Evolutionary conservation across 2,329 filamentous ascomycete species (phyloP), one percentile per base, ranked within the genome.

Genomic region (Passalora sequoiae): DNA sequence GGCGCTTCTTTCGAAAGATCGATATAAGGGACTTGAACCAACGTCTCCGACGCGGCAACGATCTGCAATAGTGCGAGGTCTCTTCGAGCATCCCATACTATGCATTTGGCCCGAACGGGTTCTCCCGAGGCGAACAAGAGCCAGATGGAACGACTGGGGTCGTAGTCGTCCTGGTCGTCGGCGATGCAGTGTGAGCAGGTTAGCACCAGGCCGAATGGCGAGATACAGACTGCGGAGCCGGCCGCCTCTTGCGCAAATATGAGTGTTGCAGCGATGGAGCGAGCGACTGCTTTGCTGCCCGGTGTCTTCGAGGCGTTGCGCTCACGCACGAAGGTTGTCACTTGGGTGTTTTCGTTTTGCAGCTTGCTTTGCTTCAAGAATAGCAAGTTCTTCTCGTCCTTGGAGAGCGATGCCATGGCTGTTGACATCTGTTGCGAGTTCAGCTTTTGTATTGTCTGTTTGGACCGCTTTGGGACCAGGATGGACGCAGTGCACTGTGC

Each of bases 181-280:
- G 69, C 71, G 13, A 76, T 59, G 49, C 74, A 76, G 46, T 76
- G 74, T 0, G 74, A 64, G 54, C 73, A 76, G 2, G 72, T 75
- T 15, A 76, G 57, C 4, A 75, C 51, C 29, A 74, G 60, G 4
- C 74, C 73, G 3, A 55, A 43, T 0, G 64, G 49, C 0, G 67
- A 65, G 24, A 76, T 68, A 49, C 72, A 76, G 2, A 76, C 66
- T 0, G 73, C 74, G 1, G 73, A 76, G 4, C 73, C 72, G 4
- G 73, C 73, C 47, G 73, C 68, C 19, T 70, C 57, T 46, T 73
- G 70, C 0, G 69, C 69, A 47, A 76, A 77, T 17, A 76, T 66
- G 4, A 74, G 61, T 1, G 56, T 60, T 5, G 55, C 48, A 12
- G 28, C 33, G 7, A 38, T 44, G n/a, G 51, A 43, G 15, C 43